Evolutionary conservation across 2,329 filamentous ascomycete species (phyloP).

Genomic region (Ambrosiella cleistominuta): DNA sequence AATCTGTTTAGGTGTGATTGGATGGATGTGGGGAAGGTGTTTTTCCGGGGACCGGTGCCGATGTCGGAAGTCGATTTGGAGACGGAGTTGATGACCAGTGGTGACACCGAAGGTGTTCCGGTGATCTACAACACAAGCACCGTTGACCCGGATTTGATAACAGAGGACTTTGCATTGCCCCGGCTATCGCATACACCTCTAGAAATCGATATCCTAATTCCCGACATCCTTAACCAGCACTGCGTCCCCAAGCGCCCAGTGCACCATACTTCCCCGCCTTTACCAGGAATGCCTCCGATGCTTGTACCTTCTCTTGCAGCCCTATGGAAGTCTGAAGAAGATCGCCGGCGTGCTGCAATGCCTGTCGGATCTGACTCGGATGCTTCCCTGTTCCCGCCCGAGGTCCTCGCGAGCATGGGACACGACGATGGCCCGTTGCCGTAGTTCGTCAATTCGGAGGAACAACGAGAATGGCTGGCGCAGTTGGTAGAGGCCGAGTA

Average conservation of each 20-base stretch:
- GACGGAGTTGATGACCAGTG: conserved; percentile 18
- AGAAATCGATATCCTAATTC: conserved; percentile 76
- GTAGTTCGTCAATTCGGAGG: conserved; percentile 88
- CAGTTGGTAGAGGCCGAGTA: conserved; percentile 49
- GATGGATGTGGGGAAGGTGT: conserved; percentile 38
- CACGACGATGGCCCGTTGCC: conserved; percentile 38
- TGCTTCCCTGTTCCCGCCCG: conserved; percentile 36
- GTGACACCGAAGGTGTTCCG: conserved; percentile 21
- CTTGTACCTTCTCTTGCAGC: conserved; percentile 87
- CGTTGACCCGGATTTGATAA: conserved; percentile 20
- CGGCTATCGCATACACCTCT: conserved; percentile 75
- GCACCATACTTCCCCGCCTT: conserved; percentile 57
- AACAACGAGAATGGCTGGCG: conserved; percentile 50
- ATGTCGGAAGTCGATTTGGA: conserved; percentile 11
- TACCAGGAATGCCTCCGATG: conserved; percentile 51
- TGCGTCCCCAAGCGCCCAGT: conserved; percentile 59
- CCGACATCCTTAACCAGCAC: conserved; percentile 70
- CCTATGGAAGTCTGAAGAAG: conserved; percentile 79
- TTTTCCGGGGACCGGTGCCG: conserved; percentile 56
- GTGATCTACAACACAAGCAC: conserved; percentile 34
- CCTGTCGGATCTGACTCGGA: conserved; percentile 20
- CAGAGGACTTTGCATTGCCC: conserved; percentile 51
- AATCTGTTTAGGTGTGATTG: conserved; percentile 76
- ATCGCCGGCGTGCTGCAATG: conserved; percentile 42
- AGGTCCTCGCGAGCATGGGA: conserved; percentile 76